Base-by-base conservation (phyloP, 2,329 filamentous ascomycete genomes). In the Diaporthe citrichinensis region DNA sequence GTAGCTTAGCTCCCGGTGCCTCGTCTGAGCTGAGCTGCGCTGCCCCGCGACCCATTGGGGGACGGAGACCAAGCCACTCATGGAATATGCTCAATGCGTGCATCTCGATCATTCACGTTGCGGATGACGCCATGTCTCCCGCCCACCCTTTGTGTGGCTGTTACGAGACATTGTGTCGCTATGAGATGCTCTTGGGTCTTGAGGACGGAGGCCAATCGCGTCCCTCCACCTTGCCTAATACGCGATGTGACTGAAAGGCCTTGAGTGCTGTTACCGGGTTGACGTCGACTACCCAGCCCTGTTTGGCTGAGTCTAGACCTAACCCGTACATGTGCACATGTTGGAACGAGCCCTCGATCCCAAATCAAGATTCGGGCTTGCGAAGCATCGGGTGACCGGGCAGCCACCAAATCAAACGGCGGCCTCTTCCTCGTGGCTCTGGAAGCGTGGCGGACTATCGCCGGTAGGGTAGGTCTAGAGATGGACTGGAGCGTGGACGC, bases 91-190 rank as follows among this genome's bases (percentile, higher is more conserved):
- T 65, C 58, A 55, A 62, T 44, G 58, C 71, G 41, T 25, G 44
- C 62, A 72, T 72, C 71, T 72, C 71, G 71, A 72, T 72, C 71
- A n/a, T 61, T 39, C 31, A 28, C 31, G 31, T 55, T 23, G 58
- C 46, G 44, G 20, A 62, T 72, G 71, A 72, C 71, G 71, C 58
- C 71, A 62, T 65, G n/a, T 62, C 4, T 65, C 31, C 23, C 36
- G 31, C 49, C 31, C 4, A 8, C 23, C 41, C 34, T 73, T 41
- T 28, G 59, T 73, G 71, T 73, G 57, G 58, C 59, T 57, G 58
- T 49, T 73, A 3, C 49, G 58, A 55, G 41, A 73, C 31, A 53
- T 44, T 73, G 57, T 62, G 58, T 53, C 36, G n/a, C 28, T 36
- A 65, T 65, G 58, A 44, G 58, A 44, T 73, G 58, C 46, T 51